Evolutionary conservation across 2,329 filamentous ascomycete genomes (phyloP).

Genomic region (Magnaporthiopsis poae): DNA sequence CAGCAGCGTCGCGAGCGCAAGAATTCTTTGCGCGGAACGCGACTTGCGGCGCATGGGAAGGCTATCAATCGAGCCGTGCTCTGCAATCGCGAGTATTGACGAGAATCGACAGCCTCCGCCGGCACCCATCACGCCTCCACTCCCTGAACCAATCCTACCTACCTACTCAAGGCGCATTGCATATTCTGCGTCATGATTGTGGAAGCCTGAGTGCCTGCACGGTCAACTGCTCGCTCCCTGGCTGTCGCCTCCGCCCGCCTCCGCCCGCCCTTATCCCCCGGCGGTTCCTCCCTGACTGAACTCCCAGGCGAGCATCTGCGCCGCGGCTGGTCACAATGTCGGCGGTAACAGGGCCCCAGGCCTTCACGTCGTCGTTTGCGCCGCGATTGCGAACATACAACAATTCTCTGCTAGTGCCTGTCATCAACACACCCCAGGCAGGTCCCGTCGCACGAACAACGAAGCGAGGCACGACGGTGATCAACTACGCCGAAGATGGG

Average conservation of each 20-base stretch:
- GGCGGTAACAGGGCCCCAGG: constrained; percentile 52
- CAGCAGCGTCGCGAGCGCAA: constrained; percentile 5
- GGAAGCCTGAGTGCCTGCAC: not conserved
- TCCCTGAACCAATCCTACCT: not conserved
- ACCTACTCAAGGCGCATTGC: not conserved
- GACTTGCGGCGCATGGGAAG: constrained; percentile 7
- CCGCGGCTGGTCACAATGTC: not conserved
- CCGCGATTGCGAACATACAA: constrained; percentile 81
- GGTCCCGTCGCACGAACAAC: constrained; percentile 72
- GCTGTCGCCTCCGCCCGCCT: no score
- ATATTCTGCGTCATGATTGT: not conserved
- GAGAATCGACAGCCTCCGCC: not conserved
- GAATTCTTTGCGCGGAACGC: constrained; percentile 4
- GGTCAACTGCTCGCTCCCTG: not conserved
- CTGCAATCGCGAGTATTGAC: not conserved
- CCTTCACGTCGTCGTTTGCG: constrained; percentile 84
- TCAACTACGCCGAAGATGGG: constrained; percentile 96
- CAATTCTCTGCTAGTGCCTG: constrained; percentile 81
- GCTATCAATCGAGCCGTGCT: no score
- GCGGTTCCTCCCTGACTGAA: not conserved
- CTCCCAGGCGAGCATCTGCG: not conserved
- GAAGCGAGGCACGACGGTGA: constrained; percentile 88
- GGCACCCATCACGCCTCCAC: not conserved
- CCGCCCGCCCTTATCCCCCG: no score
- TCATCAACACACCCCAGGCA: constrained; percentile 60